A percentile compares a stretch with the other conserved stretches of the same genome.
These are phyloP conservation scores for Aspergillus ibericus DNA, from an alignment of 2,329 filamentous ascomycete species.

Conservation along the genomic window DNA sequence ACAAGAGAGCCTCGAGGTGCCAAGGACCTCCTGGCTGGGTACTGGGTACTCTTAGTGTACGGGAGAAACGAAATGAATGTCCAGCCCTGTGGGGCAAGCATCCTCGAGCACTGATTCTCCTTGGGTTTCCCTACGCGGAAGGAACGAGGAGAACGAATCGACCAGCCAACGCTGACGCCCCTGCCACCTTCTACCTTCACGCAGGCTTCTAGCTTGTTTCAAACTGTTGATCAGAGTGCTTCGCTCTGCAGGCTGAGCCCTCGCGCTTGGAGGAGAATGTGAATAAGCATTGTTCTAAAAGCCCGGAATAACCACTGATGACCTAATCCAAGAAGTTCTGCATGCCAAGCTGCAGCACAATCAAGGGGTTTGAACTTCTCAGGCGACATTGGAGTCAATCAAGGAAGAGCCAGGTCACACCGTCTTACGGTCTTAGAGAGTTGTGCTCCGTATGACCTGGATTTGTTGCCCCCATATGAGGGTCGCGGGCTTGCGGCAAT, in stretches of 20 bases:
- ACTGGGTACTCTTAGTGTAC: background rate
- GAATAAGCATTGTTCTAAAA: background rate
- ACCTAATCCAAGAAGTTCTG: background rate
- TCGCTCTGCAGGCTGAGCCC: conserved; percentile 2
- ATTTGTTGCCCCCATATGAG: background rate
- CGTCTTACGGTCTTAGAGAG: too few species aligned
- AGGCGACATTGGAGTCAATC: too few species aligned
- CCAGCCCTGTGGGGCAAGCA: conserved; percentile 5
- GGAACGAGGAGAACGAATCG: background rate
- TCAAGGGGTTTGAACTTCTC: background rate
- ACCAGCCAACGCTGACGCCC: background rate
- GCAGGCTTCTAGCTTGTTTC: conserved; percentile 12
- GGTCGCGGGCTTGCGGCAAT: background rate
- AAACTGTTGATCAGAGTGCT: conserved; percentile 8
- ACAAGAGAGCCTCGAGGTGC: background rate
- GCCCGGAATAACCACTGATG: background rate
- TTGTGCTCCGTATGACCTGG: background rate
- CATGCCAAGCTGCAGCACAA: background rate
- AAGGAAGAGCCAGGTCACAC: too few species aligned
- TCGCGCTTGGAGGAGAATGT: background rate
- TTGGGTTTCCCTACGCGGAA: background rate
- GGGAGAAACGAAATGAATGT: background rate
- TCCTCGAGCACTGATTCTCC: background rate
- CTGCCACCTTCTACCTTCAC: background rate
- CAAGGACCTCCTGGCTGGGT: background rate